Evolutionary conservation across 2,329 filamentous ascomycete genomes (phyloP).

Genomic region (Cladophialophora chaetospira): DNA sequence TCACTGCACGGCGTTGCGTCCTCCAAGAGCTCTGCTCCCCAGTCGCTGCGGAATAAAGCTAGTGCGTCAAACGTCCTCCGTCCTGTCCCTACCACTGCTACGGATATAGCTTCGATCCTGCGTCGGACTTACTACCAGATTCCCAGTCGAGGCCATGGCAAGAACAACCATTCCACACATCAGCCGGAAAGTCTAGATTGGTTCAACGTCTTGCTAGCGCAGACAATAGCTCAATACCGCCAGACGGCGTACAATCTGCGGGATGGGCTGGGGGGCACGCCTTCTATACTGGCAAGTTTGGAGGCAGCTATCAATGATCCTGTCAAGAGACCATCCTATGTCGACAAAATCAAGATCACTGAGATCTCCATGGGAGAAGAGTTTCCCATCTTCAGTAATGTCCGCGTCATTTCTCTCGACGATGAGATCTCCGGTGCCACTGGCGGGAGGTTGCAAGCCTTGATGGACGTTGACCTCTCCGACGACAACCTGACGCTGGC

Average conservation of each 20-base stretch:
- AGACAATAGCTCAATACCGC: slow-evolving; percentile 93
- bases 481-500: slow-evolving; percentile 90
- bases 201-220: slow-evolving; percentile 97
- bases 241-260: slow-evolving; percentile 91
- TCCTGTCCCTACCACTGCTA: slow-evolving; percentile 74
- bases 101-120: slow-evolving; percentile 77
- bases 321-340: slow-evolving; percentile 82
- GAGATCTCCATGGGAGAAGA: slow-evolving; percentile 94
- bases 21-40: slow-evolving; percentile 47
- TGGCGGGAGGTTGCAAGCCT: slow-evolving; percentile 80
- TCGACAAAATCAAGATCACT: slow-evolving; percentile 91
- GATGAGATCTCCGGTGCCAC: slow-evolving; percentile 52
- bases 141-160: slow-evolving; percentile 39
- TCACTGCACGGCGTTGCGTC: slow-evolving; percentile 54
- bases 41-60: slow-evolving; percentile 47
- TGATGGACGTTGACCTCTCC: slow-evolving; percentile 95
- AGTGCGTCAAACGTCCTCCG: slow-evolving; percentile 70
- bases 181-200: slow-evolving; percentile 96
- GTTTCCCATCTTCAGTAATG: slow-evolving; percentile 98
- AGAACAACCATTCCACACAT: slow-evolving; percentile 66
- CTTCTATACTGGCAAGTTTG: slow-evolving; percentile 78
- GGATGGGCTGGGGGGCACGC: slow-evolving; percentile 41
- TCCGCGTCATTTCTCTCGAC: slow-evolving; percentile 83
- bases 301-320: slow-evolving; percentile 85
- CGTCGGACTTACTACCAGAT: slow-evolving; percentile 95